Evolutionary conservation across 805 yeast species (phyloP).

Genomic region (Zygoascus tannicola): DNA sequence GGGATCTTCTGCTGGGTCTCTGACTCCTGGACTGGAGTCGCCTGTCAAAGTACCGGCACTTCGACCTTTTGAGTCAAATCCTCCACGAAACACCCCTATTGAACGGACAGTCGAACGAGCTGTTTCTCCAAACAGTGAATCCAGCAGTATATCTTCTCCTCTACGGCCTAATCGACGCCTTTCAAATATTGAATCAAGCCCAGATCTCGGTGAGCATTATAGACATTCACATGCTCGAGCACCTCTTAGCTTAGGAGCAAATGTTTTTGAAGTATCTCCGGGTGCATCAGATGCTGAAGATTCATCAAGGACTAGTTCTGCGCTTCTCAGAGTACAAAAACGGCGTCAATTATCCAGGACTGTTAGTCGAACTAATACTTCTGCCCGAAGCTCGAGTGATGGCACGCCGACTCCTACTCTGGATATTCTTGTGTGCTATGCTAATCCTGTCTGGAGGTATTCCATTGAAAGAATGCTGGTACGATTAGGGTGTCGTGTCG

Average conservation of each 20-base stretch:
- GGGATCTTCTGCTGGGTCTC: not conserved
- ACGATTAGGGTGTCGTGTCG: slow-evolving; percentile 68
- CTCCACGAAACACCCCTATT: not conserved
- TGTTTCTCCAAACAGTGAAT: not conserved
- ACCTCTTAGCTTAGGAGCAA: slow-evolving; percentile 2
- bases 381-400: slow-evolving; percentile 3
- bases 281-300: slow-evolving; percentile 63
- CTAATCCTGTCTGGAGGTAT: slow-evolving; percentile 72
- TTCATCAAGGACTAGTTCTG: slow-evolving; percentile 25
- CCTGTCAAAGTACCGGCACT: not conserved
- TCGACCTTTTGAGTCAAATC: not conserved
- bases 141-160: not conserved
- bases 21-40: not conserved
- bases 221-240: not conserved
- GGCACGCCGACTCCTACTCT: slow-evolving; percentile 26
- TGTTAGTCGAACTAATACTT: slow-evolving; percentile 13
- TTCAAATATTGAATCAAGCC: slow-evolving; percentile 17
- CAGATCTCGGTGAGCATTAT: slow-evolving; percentile 18
- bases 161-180: not conserved
- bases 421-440: slow-evolving; percentile 76
- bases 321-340: slow-evolving; percentile 35
- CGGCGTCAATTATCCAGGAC: slow-evolving; percentile 46
- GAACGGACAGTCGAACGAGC: too few relatives aligned
- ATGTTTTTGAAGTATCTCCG: slow-evolving; percentile 30
- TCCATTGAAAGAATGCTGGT: slow-evolving; percentile 56